Percentiles rank a stretch among this genome's conserved stretches.
Evolutionary conservation across 2,329 filamentous ascomycete species (phyloP).

Genomic region (Xylaria sp.): DNA sequence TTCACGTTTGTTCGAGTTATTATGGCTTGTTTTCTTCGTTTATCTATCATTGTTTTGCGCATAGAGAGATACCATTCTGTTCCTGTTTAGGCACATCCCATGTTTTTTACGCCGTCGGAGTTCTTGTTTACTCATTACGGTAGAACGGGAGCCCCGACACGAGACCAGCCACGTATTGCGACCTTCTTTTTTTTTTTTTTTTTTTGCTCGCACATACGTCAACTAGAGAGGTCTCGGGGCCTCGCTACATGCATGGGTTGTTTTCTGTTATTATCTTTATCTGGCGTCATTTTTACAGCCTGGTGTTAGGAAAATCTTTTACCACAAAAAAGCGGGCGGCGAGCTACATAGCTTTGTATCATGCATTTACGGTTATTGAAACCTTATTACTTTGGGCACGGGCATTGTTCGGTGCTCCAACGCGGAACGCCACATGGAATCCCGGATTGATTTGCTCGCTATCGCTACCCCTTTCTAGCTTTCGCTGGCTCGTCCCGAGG

Average conservation of each 20-base stretch:
- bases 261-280: slow-evolving; percentile 23
- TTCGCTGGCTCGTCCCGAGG: slow-evolving; percentile 18
- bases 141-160: neutral
- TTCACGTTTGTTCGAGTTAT: slow-evolving; percentile 38
- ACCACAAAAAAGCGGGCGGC: slow-evolving; percentile 36
- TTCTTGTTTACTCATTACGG: neutral
- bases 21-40: slow-evolving; percentile 21
- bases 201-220: slow-evolving; percentile 40
- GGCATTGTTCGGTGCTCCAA: slow-evolving; percentile 17
- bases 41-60: slow-evolving; percentile 38
- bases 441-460: slow-evolving; percentile 33
- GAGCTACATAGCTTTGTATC: slow-evolving; percentile 42
- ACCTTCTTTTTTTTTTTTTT: too few species aligned
- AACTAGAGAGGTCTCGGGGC: slow-evolving; percentile 14
- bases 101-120: slow-evolving; percentile 11
- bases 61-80: slow-evolving; percentile 49
- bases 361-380: slow-evolving; percentile 42
- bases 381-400: slow-evolving; percentile 17
- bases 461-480: slow-evolving; percentile 1
- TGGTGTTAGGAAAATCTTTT: slow-evolving; percentile 34
- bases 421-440: slow-evolving; percentile 42
- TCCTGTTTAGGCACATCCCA: slow-evolving; percentile 19
- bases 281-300: slow-evolving; percentile 37
- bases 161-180: slow-evolving; percentile 16
- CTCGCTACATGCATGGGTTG: slow-evolving; percentile 36